Base-by-base conservation (phyloP, 306 rosid genomes). In the Quillaja saponaria region DNA sequence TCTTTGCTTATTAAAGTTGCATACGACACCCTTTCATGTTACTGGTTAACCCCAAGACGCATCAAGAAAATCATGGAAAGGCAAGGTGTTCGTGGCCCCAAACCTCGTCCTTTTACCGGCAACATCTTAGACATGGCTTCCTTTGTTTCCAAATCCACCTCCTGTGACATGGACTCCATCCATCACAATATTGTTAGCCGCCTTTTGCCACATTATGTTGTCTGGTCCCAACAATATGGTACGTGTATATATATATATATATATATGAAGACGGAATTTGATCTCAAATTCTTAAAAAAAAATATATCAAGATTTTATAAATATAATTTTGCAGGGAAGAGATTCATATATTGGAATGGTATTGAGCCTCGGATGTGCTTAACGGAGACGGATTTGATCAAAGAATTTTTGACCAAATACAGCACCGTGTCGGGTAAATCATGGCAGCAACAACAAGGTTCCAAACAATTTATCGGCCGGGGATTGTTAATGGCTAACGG, bases 81-180 rank as follows among this genome's bases (percentile, higher is more conserved):
- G 76, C 99, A 94, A 87, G 99, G 99, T 4, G 87, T 89, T 39
- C 78, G 69, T 25, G 99, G 99, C 38, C 99, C 99, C 0, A 75
- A 85, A 47, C 90, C 88, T 1, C 78, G 88, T 7, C 78, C 67
- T 38, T 79, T 94, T 54, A 67, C 75, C 11, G 97, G 99, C 16
- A 94, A 89, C 82, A 76, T 94, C 82, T 34, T 77, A 6, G 91
- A 86, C 76, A 79, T 89, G 84, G 79, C 85, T 4, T 65, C 80
- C 9, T 83, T 87, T 39, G 74, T 85, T 19, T 62, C 84, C 21
- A 74, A 82, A 64, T 52, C 97, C 40, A 94, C 89, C 44, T 77
- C 95, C 8, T 34, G 78, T 0, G 89, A 85, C 90, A 89, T 89
- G 95, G 68, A 75, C 62, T 67, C 85, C 44, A 87, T 87, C 56